Evolutionary conservation across 306 rosid genomes (phyloP), one percentile per base, ranked within the genome.

Genomic region (Quercus gilva): DNA sequence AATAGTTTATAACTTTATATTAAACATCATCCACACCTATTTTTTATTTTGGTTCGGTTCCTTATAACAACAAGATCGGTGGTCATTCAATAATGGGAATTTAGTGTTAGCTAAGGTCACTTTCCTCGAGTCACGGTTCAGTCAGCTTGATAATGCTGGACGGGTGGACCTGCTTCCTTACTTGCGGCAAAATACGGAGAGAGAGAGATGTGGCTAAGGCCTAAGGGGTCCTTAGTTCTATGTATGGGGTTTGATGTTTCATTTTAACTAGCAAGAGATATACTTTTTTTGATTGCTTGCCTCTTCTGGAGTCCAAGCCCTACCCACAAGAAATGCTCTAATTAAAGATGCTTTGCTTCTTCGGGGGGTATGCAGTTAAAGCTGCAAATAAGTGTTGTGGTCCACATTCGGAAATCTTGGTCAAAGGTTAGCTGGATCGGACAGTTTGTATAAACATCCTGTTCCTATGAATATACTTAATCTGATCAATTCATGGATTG

Each of bases 281-380:
- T 17, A 14, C 21, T 75, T 85, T 84, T 65, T 63, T 43, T 65
- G 84, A 53, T 67, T 74, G 69, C 43, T 82, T 80, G 79, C 81
- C 82, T 91, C 45, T 78, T 76, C 77, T 33, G 80, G 83, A 82
- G 82, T 82, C 77, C 75, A 80, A 85, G 81, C 53, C 73, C 61
- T 12, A 61, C 73, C 67, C 33, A 45, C 55, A 74, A 71, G 72
- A 81, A 53, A 63, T 64, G 80, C 79, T 56, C 76, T 49, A 49
- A 12, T 84, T 73, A 52, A 78, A 85, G 87, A 88, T 87, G 88
- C 94, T 85, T 87, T 87, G 82, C 92, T 85, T 85, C 86, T 90
- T 84, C 86, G 83, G 87, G 88, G 67, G 80, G 85, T 71, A 76
- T 55, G 83, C 77, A 76, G 82, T 78, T 85, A 86, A 91, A 89